Base-by-base conservation (phyloP, 805 yeast genomes). In the Dipodascus geniculatus region DNA sequence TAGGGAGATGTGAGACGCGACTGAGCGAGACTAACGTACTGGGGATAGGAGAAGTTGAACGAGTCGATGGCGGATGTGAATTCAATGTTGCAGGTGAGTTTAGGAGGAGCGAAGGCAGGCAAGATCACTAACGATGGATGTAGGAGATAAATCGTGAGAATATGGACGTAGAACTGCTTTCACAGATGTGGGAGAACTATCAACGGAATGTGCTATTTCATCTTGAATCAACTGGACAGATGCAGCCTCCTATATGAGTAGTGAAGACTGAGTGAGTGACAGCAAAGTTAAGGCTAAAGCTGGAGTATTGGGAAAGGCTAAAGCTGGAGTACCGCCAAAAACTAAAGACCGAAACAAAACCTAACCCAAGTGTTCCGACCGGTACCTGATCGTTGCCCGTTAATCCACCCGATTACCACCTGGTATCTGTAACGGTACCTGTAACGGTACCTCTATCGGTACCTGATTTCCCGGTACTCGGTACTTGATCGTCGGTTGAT, bases 181-280 rank as follows among this genome's bases (percentile, higher is more conserved):
- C 88, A 2, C 85, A 81, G 60, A 79, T 87, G 78, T 85, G 93
- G 87, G 85, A 81, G 53, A 83, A 81, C 60, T 87, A 87, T 63
- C 76, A 79, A 55, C 76, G 82, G 44, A 84, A 83, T 60, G 81
- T 84, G 2, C 81, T 81, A 59, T 85, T 81, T 67, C 84, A 85
- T 60, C 64, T 87, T 77, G 82, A 81, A 62, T 75, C 79, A 57
- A 74, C 79, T 49, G 77, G 74, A n/a, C 81, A 83, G 3, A 59
- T 77, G 48, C 17, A 38, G 20, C 44, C 44, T 11, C 44, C 44
- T 17, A 38, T 38, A 6, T 28, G 33, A 28, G 33, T 28, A 6
- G 6, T 11, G n/a, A n/a, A n/a, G n/a, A n/a, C n/a, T n/a, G n/a
- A n/a, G n/a, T n/a, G n/a, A n/a, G n/a, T n/a, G n/a, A n/a, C n/a